Base-by-base conservation (phyloP, 352 stramenopile genomes). In the Globisporangium solare region DNA sequence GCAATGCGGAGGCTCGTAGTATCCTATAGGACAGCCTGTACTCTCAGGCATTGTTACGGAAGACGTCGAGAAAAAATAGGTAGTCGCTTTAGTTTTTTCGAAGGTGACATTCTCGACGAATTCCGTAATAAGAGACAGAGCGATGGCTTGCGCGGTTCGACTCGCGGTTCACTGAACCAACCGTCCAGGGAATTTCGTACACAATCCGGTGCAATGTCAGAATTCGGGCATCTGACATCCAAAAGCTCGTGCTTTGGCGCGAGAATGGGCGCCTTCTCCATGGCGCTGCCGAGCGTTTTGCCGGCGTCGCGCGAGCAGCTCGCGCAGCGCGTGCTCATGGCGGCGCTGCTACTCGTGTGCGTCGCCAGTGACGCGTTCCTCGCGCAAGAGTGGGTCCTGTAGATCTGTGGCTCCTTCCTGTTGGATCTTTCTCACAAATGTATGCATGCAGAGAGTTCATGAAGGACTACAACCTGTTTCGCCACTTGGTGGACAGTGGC, bases 401-500 rank as follows among this genome's bases (percentile, higher is more conserved):
- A 6, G 53, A 22, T 24, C 13, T 21, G 20, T 13, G 20, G 27
- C 8, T n/a, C 6, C 11, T 14, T 2, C 54, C 11, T 54, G 6
- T 22, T 6, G 17, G 1, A 46, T 27, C 6, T 22, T 8, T 60
- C 45, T 46, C 47, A 54, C 54, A 63, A 15, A 3, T 0, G 6
- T 11, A 47, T 12, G 13, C 20, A 6, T 27, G 52, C 48, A 80
- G 66, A 20, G 27, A 56, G 8, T 70, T 68, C 27, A 32, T 79
- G 18, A 31, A 60, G 18, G 56, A 79, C 53, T 66, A 62, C 55
- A 66, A 60, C 53, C 56, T 88, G 39, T 42, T 88, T 32, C 76
- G 76, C 6, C 78, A 89, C 42, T 35, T 89, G 11, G 61, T 87
- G n/a, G 81, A 92, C 65, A 88, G 71, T 51, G 59, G 46, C 15